Evolutionary conservation across 139 green algal species (phyloP), one percentile per base, ranked within the genome.

Genomic region (Dunaliella primolecta): DNA sequence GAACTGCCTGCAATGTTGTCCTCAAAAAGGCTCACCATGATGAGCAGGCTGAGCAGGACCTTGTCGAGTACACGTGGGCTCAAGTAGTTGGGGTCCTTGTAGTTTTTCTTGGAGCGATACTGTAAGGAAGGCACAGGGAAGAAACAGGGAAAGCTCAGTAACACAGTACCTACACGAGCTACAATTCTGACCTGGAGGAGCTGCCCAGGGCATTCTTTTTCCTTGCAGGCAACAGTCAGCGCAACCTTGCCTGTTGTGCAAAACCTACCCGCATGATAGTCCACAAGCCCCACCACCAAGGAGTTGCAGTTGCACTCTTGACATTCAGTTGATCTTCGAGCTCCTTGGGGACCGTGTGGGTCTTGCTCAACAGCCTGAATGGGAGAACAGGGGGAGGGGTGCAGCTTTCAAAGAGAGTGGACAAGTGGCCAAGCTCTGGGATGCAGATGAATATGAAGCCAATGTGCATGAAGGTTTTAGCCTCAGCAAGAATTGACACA

Each of bases 51-150:
- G 20, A 92, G 72, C 34, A 92, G 76, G 84, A 92, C 84, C 89
- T 96, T 96, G 88, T 97, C 93, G 20, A 82, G 88, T 35, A 96
- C 88, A 34, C 94, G 91, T 2, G 94, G 90, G 0, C 92, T 90
- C 76, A 96, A 83, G 83, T 93, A 95, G 2, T 90, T 81, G 23
- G 84, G 83, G 81, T 92, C 87, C 3, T 56, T 81, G 88, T 94
- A 95, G 91, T 97, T 95, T 71, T 89, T 90, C 3, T 36, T 70
- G 1, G 90, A 94, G 78, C 94, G 92, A 88, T 96, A 97, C 88
- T 92, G 89, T 81, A 89, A 83, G 27, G 38, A 29, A 3, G 33
- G 46, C 3, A n/a, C n/a, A n/a, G n/a, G n/a, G n/a, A n/a, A n/a
- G 25, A 38, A n/a, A n/a, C n/a, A n/a, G n/a, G n/a, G n/a, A n/a